Conservation (phyloP, 106 monocot species). For the Allium fistulosum region DNA sequence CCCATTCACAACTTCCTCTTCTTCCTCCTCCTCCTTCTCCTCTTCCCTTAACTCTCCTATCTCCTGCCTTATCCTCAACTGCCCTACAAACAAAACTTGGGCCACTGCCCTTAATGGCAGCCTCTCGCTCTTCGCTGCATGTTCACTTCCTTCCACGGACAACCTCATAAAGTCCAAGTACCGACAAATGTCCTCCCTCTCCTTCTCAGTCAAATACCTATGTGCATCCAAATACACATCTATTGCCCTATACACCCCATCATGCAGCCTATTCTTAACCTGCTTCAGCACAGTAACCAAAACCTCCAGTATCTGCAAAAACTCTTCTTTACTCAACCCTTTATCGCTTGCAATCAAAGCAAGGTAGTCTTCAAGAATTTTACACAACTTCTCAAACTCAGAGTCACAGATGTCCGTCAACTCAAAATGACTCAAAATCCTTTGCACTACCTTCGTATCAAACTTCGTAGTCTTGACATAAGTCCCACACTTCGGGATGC, state of each 20-base stretch:
- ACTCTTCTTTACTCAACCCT: conserved; percentile 21
- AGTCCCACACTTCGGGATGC: conserved; percentile 11
- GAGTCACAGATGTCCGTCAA: neutral
- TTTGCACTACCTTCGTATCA: conserved; percentile 13
- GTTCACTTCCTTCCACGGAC: conserved; percentile 29
- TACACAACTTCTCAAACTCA: conserved; percentile 13
- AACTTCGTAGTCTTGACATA: conserved; percentile 25
- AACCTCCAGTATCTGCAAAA: conserved; percentile 15
- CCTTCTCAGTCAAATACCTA: conserved; percentile 26
- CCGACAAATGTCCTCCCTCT: conserved; percentile 40
- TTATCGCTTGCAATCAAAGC: conserved; percentile 17
- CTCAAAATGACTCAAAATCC: conserved; percentile 24
- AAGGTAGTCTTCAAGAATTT: conserved; percentile 19
- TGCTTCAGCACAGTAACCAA: conserved; percentile 10
- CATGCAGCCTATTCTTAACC: neutral
- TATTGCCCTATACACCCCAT: conserved; percentile 33
- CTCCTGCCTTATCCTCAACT: conserved; percentile 20
- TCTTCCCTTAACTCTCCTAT: conserved; percentile 1
- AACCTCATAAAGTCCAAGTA: conserved; percentile 16
- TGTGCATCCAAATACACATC: conserved; percentile 30
- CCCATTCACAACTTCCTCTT: neutral
- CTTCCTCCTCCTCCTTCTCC: neutral
- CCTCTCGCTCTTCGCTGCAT: conserved; percentile 27
- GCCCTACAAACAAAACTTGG: conserved; percentile 24
- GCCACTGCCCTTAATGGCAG: conserved; percentile 31